Base-by-base conservation (phyloP, 202 grass and related monocot genomes). In the Alloteropsis angusta region DNA sequence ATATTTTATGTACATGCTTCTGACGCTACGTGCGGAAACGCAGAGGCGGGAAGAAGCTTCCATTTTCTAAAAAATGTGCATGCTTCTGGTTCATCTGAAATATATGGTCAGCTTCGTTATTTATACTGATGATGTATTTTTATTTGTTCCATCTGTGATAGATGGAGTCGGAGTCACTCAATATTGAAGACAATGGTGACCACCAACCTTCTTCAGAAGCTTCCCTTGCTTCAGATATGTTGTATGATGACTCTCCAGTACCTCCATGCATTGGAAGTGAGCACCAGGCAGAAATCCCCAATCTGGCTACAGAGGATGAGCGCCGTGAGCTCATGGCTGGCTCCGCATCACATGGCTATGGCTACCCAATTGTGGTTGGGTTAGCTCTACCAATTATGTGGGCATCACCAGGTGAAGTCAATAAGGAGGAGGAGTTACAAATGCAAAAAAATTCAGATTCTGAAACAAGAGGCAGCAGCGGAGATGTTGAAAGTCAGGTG, bases 241-340 rank as follows among this genome's bases (percentile, higher is more conserved):
- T 85, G 45, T 81, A 75, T 80, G 88, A 96, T 45, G 89, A 97
- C 74, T 64, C 84, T 13, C 84, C 48, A 22, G 53, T 89, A 60
- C 89, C 70, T 72, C 88, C 86, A 58, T 81, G 88, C 58, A 85
- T 91, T 76, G 96, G 96, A 85, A 85, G 81, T 71, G 84, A 84
- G 59, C 88, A 93, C 86, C 96, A 99, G 75, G 92, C 82, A 41
- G 88, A 88, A 79, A 86, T 99, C 71, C 92, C 92, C 36, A 74
- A 72, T 45, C 80, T 85, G 59, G 73, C 28, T 32, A 75, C 71
- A 76, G 81, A 91, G 55, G 72, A 65, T 58, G 77, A 92, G 60
- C 48, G 55, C 14, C 13, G 15, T 61, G 76, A 71, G 37, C 46
- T 86, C 48, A 61, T 76, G 83, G 67, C 21, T 23, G 76, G 57